phyloP scores from a whole-genome alignment of 1,139 yeast genomes.

The Geotrichum carabidarum region DNA sequence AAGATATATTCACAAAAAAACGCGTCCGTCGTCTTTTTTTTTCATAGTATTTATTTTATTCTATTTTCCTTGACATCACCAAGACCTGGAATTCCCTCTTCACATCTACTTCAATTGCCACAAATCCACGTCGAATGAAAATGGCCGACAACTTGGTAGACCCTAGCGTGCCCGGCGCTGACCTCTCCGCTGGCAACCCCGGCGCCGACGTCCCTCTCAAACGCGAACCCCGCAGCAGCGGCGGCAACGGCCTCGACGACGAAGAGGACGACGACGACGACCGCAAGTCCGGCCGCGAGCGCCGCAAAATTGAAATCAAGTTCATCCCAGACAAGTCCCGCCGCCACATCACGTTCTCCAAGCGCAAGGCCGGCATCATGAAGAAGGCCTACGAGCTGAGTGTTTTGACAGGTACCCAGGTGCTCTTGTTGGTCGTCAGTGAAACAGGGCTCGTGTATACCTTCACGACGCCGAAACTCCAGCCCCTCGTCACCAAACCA shows the following conservation, averaged over 20 bases:
- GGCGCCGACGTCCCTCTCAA: not conserved
- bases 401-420: slow-evolving; percentile 95
- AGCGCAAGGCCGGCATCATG: slow-evolving; percentile 98
- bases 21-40: not conserved
- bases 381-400: slow-evolving; percentile 93
- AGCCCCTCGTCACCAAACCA: slow-evolving; percentile 92
- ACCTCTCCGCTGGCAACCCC: not conserved
- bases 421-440: slow-evolving; percentile 82
- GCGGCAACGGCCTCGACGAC: slow-evolving; percentile 32
- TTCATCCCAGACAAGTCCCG: slow-evolving; percentile 95
- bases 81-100: not conserved
- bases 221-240: slow-evolving; percentile 3
- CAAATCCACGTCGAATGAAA: not conserved
- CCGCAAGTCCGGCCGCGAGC: slow-evolving; percentile 62
- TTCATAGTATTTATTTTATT: not conserved
- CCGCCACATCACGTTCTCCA: slow-evolving; percentile 94
- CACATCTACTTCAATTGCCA: not conserved
- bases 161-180: slow-evolving; percentile 1
- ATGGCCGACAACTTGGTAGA: slow-evolving; percentile 9
- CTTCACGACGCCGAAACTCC: slow-evolving; percentile 96
- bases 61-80: not conserved
- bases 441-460: slow-evolving; percentile 98
- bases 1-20: not conserved
- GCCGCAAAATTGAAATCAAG: slow-evolving; percentile 95
- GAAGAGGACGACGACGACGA: slow-evolving; percentile 71